These are phyloP conservation scores for Isabelozyma gotoi DNA, from an alignment of 805 yeast species.

Conservation along the genomic window DNA sequence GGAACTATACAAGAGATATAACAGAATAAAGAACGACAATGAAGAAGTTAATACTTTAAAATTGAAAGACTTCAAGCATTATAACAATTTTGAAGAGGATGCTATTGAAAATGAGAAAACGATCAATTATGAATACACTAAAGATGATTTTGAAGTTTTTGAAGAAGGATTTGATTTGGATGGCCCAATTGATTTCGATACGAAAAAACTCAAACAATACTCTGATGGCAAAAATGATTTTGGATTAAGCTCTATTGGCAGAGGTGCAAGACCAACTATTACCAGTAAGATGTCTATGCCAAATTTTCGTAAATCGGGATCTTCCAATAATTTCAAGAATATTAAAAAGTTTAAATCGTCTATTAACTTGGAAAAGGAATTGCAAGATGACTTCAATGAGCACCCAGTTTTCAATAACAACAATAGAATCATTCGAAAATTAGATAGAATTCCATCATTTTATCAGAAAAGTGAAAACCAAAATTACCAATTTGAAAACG, in stretches of 20 bases:
- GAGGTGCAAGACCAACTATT: neutral
- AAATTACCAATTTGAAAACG: constrained; percentile 10
- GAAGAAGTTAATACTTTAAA: constrained; percentile 29
- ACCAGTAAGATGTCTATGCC: constrained; percentile 20
- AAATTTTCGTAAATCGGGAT: constrained; percentile 8
- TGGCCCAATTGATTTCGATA: constrained; percentile 7
- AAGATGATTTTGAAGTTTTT: constrained; percentile 36
- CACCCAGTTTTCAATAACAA: constrained; percentile 32
- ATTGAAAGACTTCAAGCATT: constrained; percentile 23
- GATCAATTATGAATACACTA: constrained; percentile 33
- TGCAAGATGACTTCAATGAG: constrained; percentile 9
- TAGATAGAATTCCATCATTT: constrained; percentile 44
- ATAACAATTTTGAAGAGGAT: constrained; percentile 9
- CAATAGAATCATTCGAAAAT: constrained; percentile 32
- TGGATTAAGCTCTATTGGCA: neutral
- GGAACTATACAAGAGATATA: constrained; percentile 21
- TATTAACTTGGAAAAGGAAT: constrained; percentile 24
- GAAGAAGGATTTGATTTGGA: constrained; percentile 35
- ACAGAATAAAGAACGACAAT: constrained; percentile 6
- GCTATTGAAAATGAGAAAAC: constrained; percentile 32
- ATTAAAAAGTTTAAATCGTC: constrained; percentile 32
- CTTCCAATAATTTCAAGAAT: neutral
- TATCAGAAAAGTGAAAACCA: constrained; percentile 15
- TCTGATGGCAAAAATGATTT: neutral
- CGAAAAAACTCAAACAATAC: constrained; percentile 12